A percentile compares a stretch with the other conserved stretches of the same genome.
Evolutionary conservation across 192 early-diverging fungal species (phyloP).

Genomic region (Coemansia javaensis): DNA sequence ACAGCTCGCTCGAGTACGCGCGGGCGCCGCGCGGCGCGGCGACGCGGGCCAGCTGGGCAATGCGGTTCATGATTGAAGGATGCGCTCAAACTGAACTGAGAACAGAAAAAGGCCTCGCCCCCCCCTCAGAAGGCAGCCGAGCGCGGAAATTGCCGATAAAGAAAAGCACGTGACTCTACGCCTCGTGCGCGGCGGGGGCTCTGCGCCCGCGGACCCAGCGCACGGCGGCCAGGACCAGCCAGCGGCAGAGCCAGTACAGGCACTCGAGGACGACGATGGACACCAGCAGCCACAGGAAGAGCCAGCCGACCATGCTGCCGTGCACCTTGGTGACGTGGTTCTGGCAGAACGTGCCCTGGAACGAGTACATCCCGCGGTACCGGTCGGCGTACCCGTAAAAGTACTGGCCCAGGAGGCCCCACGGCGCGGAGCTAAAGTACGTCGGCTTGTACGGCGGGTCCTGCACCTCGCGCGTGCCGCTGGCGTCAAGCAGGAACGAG

Average conservation of each 20-base stretch:
- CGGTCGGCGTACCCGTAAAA: constrained; percentile 64
- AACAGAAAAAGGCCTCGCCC: neutral
- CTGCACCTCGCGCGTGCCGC: constrained; percentile 54
- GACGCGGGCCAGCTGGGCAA: constrained; percentile 39
- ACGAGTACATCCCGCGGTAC: constrained; percentile 65
- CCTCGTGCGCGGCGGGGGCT: too few relatives aligned
- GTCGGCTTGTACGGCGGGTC: constrained; percentile 33
- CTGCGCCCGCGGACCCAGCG: constrained; percentile 3
- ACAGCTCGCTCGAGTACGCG: constrained; percentile 34
- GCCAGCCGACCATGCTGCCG: constrained; percentile 35
- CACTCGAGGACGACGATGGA: constrained; percentile 24
- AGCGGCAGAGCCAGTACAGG: constrained; percentile 40
- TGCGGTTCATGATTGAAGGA: constrained; percentile 28
- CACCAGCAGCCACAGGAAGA: constrained; percentile 35
- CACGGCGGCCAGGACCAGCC: constrained; percentile 15
- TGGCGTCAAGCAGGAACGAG: constrained; percentile 62
- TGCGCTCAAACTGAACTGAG: constrained; percentile 1
- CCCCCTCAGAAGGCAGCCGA: too few relatives aligned
- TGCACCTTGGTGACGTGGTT: constrained; percentile 46
- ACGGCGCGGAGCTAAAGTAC: constrained; percentile 52
- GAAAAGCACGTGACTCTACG: too few relatives aligned
- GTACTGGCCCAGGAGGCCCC: constrained; percentile 54
- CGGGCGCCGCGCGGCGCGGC: constrained; percentile 29
- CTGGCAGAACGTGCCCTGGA: constrained; percentile 64
- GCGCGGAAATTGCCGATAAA: too few relatives aligned